Base-by-base conservation (phyloP, 305 asterid genomes). In the Fraxinus latifolia region DNA sequence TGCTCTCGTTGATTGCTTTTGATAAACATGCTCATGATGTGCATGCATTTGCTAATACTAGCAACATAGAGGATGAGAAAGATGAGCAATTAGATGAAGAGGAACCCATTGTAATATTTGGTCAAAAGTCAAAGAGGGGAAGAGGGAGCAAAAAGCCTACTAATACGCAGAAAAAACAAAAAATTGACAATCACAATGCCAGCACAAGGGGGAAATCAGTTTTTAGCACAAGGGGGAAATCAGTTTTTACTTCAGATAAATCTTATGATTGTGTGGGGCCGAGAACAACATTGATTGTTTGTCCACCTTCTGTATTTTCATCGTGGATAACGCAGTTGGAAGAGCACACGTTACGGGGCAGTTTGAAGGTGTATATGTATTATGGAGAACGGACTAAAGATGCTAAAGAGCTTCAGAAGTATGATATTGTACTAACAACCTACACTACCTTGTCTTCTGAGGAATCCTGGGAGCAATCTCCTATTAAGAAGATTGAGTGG, bases 381-480 rank as follows among this genome's bases (percentile, higher is more conserved):
- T 91, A 96, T 84, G 99, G 99, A 33, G 97, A 93, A 79, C 89
- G 99, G 84, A 91, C 97, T 9, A 87, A 85, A 81, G 97, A 94
- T 79, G 87, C 91, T 81, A 78, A 84, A 74, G 93, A 84, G 89
- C 95, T 96, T 80, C 86, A 83, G 83, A 90, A 89, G 87, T 80
- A 89, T 72, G 98, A 96, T 85, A 90, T 94, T 70, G 97, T 96
- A n/a, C 87, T 96, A 82, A 94, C 99, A 14, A 94, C 99, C 27
- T 96, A 96, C 84, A 85, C 81, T 83, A 92, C 94, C 50, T 85
- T 96, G 83, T 91, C 97, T 42, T 77, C 81, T 76, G 99, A 96
- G 81, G 94, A 87, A 65, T 60, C 88, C 31, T 80, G 84, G 81
- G 86, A 58, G 32, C 84, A 86, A 21, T 92, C 96, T 85, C 98